Evolutionary conservation across 176 grass and related monocot genomes (phyloP).

Genomic region (Oryza glumipatula): DNA sequence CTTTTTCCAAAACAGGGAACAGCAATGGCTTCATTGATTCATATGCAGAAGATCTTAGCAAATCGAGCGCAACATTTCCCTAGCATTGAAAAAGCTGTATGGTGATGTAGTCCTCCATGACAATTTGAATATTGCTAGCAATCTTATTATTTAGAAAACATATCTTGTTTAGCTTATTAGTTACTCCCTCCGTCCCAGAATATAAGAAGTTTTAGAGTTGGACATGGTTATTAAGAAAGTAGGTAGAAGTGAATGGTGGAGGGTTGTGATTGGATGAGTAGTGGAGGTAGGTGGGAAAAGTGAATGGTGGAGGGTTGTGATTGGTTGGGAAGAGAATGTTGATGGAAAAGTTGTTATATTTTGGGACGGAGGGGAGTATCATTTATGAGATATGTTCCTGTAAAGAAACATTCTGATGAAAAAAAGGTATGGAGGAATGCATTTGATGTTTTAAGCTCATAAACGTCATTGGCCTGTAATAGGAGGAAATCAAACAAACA

Average conservation of each 20-base stretch:
- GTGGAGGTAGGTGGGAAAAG: too few relatives aligned
- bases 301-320: too few relatives aligned
- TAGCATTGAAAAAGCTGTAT: constrained; percentile 89
- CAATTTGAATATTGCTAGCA: constrained; percentile 24
- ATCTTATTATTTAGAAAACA: not conserved
- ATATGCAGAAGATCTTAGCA: constrained; percentile 96
- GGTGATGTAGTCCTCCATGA: constrained; percentile 22
- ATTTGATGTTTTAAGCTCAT: constrained; percentile 16
- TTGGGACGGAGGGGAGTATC: not conserved
- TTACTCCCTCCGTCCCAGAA: too few relatives aligned
- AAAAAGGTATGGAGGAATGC: not conserved
- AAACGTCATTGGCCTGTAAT: not conserved
- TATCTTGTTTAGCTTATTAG: constrained; percentile 9
- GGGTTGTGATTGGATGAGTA: too few relatives aligned
- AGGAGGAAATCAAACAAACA: constrained; percentile 2
- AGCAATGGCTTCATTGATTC: constrained; percentile 88
- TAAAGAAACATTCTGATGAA: not conserved
- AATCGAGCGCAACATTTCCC: constrained; percentile 81
- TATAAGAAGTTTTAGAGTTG: too few relatives aligned
- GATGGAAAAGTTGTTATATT: too few relatives aligned
- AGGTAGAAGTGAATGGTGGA: too few relatives aligned
- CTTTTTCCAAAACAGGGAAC: constrained; percentile 67
- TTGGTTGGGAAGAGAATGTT: too few relatives aligned
- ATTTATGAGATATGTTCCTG: not conserved
- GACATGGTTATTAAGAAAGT: too few relatives aligned